A percentile compares a stretch with the other conserved stretches of the same genome.
Conservation (phyloP, 2,329 filamentous ascomycete species). For the Lachnellula hyalina region DNA sequence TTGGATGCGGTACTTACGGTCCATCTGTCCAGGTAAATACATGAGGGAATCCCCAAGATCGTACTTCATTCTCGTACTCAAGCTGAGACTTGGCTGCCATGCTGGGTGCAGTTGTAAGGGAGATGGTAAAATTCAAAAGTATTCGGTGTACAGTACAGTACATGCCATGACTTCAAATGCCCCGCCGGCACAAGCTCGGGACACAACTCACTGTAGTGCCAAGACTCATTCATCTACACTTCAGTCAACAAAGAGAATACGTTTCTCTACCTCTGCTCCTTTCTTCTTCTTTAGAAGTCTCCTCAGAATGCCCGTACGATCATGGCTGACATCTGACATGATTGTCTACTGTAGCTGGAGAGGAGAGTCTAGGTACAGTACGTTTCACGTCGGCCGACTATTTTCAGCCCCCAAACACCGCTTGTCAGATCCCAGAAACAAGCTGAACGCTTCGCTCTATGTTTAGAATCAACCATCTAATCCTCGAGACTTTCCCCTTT, state of each 20-base stretch:
- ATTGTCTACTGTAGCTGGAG: too few species aligned
- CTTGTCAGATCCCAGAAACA: conserved; percentile 1
- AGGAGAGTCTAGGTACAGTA: background rate
- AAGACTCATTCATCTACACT: too few species aligned
- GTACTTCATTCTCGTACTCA: conserved; percentile 55
- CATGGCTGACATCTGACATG: background rate
- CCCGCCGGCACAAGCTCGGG: background rate
- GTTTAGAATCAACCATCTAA: background rate
- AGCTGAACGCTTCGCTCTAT: background rate
- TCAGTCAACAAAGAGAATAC: background rate
- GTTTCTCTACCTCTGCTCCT: background rate
- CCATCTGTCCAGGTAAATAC: conserved; percentile 70
- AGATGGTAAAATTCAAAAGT: background rate
- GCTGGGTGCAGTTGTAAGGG: background rate
- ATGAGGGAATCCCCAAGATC: conserved; percentile 62
- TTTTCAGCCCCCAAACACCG: background rate
- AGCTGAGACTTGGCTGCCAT: conserved; percentile 35
- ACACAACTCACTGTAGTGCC: background rate
- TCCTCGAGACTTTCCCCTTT: background rate
- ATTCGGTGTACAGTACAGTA: too few species aligned
- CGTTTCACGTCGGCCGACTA: background rate
- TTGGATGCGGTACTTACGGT: conserved; percentile 46
- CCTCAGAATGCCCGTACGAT: background rate
- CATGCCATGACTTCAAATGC: too few species aligned
- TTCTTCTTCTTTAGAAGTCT: background rate